A percentile compares a stretch with the other conserved stretches of the same genome.
These are phyloP conservation scores for Diaporthe sp. DNA, from an alignment of 2,329 filamentous ascomycete species.

Conservation along the genomic window DNA sequence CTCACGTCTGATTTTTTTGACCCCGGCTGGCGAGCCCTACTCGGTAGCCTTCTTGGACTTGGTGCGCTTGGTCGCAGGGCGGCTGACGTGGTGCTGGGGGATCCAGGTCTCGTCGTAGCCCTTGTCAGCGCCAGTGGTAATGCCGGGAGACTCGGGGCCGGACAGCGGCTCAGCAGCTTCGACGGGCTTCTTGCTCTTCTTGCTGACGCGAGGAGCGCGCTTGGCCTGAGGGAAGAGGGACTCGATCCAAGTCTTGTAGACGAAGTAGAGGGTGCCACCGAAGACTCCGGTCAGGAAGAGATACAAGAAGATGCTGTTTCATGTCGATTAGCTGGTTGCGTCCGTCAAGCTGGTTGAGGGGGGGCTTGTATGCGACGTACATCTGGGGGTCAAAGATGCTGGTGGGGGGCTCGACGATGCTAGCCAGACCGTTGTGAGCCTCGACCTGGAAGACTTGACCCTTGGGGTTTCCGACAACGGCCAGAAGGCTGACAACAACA, in stretches of 20 bases:
- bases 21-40: slow-evolving; percentile 43
- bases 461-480: slow-evolving; percentile 77
- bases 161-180: slow-evolving; percentile 71
- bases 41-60: slow-evolving; percentile 60
- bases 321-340: neutral
- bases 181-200: slow-evolving; percentile 77
- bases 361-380: slow-evolving; percentile 65
- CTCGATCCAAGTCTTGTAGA: slow-evolving; percentile 98
- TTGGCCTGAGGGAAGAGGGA: slow-evolving; percentile 94
- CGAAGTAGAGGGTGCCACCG: slow-evolving; percentile 88
- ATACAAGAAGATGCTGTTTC: slow-evolving; percentile 92
- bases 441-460: slow-evolving; percentile 81
- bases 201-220: slow-evolving; percentile 68
- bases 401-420: slow-evolving; percentile 89
- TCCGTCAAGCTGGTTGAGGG: neutral
- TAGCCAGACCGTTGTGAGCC: slow-evolving; percentile 86
- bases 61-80: slow-evolving; percentile 79
- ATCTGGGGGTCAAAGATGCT: slow-evolving; percentile 96
- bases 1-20: neutral
- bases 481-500: slow-evolving; percentile 81
- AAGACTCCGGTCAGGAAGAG: slow-evolving; percentile 86
- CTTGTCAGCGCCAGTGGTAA: slow-evolving; percentile 77
- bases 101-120: slow-evolving; percentile 95
- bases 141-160: slow-evolving; percentile 78
- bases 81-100: slow-evolving; percentile 88